Conservation (phyloP, 257 asterid genomes). For the Datura wrightii region DNA sequence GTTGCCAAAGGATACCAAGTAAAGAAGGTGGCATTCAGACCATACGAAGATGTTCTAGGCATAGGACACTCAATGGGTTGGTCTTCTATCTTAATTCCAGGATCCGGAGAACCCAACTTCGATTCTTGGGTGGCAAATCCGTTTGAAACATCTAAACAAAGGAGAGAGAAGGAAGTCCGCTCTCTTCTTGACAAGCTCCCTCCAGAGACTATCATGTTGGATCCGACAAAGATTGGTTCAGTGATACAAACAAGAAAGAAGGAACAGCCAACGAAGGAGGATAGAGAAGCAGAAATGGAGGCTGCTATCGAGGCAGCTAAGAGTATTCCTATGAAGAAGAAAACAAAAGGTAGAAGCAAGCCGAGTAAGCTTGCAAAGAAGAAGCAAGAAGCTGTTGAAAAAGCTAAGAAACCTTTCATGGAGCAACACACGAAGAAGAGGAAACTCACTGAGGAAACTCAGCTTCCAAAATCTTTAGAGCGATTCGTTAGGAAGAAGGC, state of each 20-base stretch:
- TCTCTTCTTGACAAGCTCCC: slow-evolving; percentile 93
- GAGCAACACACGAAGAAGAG: slow-evolving; percentile 61
- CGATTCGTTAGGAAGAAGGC: slow-evolving; percentile 64
- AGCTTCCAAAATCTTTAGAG: slow-evolving; percentile 69
- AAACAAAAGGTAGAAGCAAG: slow-evolving; percentile 90
- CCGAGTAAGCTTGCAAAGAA: slow-evolving; percentile 76
- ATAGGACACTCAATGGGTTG: slow-evolving; percentile 93
- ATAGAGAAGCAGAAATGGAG: slow-evolving; percentile 65
- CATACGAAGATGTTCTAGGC: slow-evolving; percentile 88
- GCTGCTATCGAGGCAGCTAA: slow-evolving; percentile 73
- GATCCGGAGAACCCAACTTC: slow-evolving; percentile 93
- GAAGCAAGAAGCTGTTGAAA: slow-evolving; percentile 69
- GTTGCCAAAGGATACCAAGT: slow-evolving; percentile 89
- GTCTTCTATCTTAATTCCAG: slow-evolving; percentile 66
- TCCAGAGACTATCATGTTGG: slow-evolving; percentile 94
- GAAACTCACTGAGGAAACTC: slow-evolving; percentile 53
- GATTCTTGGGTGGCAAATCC: slow-evolving; percentile 94
- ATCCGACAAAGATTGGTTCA: slow-evolving; percentile 88
- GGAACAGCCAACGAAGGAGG: slow-evolving; percentile 58
- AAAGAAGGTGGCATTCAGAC: slow-evolving; percentile 63
- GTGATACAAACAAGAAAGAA: slow-evolving; percentile 63
- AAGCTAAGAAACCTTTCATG: slow-evolving; percentile 69
- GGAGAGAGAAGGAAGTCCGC: slow-evolving; percentile 83
- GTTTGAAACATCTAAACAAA: slow-evolving; percentile 78
- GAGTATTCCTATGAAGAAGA: slow-evolving; percentile 58